A percentile compares a stretch with the other conserved stretches of the same genome.
phyloP scores from a whole-genome alignment of 495 filamentous ascomycete species.

The Xylaria cubensis region DNA sequence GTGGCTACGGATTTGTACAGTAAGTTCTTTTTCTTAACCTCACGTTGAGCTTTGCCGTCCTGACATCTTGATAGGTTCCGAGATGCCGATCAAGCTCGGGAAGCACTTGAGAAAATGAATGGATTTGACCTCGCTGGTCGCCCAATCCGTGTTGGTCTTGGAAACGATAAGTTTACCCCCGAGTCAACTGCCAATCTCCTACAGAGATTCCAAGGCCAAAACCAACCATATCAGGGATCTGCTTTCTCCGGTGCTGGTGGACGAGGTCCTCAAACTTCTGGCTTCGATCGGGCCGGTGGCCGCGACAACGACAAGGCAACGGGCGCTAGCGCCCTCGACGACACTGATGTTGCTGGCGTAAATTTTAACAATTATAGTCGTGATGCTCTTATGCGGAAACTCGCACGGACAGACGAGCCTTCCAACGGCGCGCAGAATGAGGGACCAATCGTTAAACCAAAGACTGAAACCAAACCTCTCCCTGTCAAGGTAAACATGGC shows the following conservation, averaged over 20 bases:
- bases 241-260: slow-evolving; percentile 92
- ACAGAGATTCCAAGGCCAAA: slow-evolving; percentile 85
- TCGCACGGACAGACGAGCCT: slow-evolving; percentile 91
- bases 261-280: slow-evolving; percentile 84
- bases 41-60: not conserved
- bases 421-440: slow-evolving; percentile 68
- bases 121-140: slow-evolving; percentile 98
- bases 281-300: slow-evolving; percentile 92
- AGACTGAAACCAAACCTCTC: slow-evolving; percentile 79
- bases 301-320: slow-evolving; percentile 91
- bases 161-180: slow-evolving; percentile 99
- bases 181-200: slow-evolving; percentile 91
- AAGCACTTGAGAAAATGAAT: slow-evolving; percentile 99
- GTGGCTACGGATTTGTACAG: slow-evolving; percentile 99
- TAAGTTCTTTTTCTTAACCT: slow-evolving; percentile 60
- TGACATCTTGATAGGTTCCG: slow-evolving; percentile 71
- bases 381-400: slow-evolving; percentile 96
- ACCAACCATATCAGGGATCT: slow-evolving; percentile 88
- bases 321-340: slow-evolving; percentile 94
- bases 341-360: slow-evolving; percentile 96
- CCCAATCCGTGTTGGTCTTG: slow-evolving; percentile 97
- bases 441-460: slow-evolving; percentile 76
- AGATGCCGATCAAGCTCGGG: slow-evolving; percentile 87
- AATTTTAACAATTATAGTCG: slow-evolving; percentile 99
- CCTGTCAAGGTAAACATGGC: slow-evolving; percentile 90